Percentiles rank a stretch among this genome's conserved stretches.
These are phyloP conservation scores for Flaveria robusta DNA, from an alignment of 129 eudicot species.

Conservation along the genomic window DNA sequence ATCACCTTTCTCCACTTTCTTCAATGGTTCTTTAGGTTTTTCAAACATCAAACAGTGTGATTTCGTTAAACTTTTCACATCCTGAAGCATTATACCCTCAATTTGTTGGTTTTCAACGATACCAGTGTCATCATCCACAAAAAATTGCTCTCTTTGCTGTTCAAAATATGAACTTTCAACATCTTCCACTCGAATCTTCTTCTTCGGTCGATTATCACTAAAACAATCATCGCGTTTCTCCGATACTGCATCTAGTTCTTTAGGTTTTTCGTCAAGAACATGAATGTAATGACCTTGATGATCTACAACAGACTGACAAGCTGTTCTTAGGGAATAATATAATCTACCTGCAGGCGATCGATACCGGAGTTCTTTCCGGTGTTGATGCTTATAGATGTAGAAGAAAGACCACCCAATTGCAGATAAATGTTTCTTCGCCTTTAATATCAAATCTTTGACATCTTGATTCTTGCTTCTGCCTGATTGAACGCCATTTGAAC, in stretches of 20 bases:
- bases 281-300: neutral
- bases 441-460: slow-evolving; percentile 13
- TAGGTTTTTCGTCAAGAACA: neutral
- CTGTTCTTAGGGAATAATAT: slow-evolving; percentile 23
- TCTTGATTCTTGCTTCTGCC: slow-evolving; percentile 28
- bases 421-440: slow-evolving; percentile 52
- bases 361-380: slow-evolving; percentile 28
- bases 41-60: too few relatives aligned
- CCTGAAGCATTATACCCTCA: slow-evolving; percentile 2
- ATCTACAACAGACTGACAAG: slow-evolving; percentile 20
- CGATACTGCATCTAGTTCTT: too few relatives aligned
- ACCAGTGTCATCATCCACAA: neutral
- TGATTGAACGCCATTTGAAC: slow-evolving; percentile 18
- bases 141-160: neutral
- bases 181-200: slow-evolving; percentile 12
- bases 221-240: too few relatives aligned
- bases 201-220: too few relatives aligned
- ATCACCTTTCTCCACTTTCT: neutral
- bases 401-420: slow-evolving; percentile 57
- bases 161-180: slow-evolving; percentile 13
- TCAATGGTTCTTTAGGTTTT: neutral
- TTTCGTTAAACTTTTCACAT: neutral
- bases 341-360: slow-evolving; percentile 33
- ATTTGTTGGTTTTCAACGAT: neutral
- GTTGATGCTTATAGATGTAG: neutral